Evolutionary conservation across 495 filamentous ascomycete species (phyloP).

Genomic region (Penicillium crystallinum): DNA sequence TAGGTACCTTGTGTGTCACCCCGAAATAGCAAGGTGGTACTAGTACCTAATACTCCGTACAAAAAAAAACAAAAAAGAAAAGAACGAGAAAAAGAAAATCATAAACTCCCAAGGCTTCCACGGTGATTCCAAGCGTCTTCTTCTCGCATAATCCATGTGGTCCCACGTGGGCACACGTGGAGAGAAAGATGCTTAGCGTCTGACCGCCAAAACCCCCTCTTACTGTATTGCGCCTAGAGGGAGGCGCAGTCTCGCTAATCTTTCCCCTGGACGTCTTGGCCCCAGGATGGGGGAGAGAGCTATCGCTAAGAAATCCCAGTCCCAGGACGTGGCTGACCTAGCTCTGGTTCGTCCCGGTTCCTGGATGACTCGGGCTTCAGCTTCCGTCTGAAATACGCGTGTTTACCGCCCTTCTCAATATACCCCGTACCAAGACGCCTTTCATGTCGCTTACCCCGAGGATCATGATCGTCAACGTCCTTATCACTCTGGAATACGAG

Average conservation of each 20-base stretch:
- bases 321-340: not conserved
- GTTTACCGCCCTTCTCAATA: not conserved
- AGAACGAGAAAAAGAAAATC: not conserved
- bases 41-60: too few relatives aligned
- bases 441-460: not conserved
- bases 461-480: not conserved
- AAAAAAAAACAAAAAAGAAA: not conserved
- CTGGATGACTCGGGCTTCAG: not conserved
- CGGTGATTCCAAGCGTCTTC: constrained; percentile 28
- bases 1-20: not conserved
- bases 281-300: not conserved
- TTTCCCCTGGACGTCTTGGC: not conserved
- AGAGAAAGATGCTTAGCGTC: constrained; percentile 21
- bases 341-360: not conserved
- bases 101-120: constrained; percentile 14
- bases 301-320: constrained; percentile 1
- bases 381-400: not conserved
- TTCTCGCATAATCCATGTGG: constrained; percentile 31
- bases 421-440: not conserved
- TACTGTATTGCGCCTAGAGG: constrained; percentile 11
- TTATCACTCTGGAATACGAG: not conserved
- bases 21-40: not conserved
- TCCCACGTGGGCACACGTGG: constrained; percentile 41
- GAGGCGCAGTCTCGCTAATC: constrained; percentile 9
- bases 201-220: constrained; percentile 17